phyloP scores from a whole-genome alignment of 192 early-diverging fungal species.

The Tieghemiomyces parasiticus region DNA sequence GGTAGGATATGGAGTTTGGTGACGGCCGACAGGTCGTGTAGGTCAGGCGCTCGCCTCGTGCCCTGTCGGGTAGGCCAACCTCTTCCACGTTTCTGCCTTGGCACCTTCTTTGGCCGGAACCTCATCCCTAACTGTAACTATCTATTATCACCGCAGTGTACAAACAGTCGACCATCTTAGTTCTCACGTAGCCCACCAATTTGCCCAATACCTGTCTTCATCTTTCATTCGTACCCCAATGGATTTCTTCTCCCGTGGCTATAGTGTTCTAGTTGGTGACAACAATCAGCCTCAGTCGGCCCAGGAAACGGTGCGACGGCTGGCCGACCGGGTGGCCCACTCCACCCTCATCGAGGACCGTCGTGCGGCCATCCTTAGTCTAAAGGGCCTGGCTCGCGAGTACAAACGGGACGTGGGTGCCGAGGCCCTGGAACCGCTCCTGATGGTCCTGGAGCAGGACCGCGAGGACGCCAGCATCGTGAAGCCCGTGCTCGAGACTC shows the following conservation, averaged over 20 bases:
- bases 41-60: no score
- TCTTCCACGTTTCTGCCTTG: no score
- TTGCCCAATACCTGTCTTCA: neutral
- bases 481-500: conserved; percentile 77
- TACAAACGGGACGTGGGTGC: conserved; percentile 79
- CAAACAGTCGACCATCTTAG: no score
- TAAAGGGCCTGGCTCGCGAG: conserved; percentile 75
- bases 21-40: no score
- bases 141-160: no score
- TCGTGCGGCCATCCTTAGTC: conserved; percentile 64
- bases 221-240: conserved; percentile 17
- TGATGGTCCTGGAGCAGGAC: conserved; percentile 63
- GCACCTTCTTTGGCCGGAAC: no score
- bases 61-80: no score
- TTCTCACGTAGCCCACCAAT: no score
- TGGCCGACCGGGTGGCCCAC: conserved; percentile 68
- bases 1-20: no score
- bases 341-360: conserved; percentile 84
- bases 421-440: conserved; percentile 52
- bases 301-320: conserved; percentile 64
- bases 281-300: conserved; percentile 43
- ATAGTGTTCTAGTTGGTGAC: conserved; percentile 43
- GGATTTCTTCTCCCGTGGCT: conserved; percentile 46
- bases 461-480: conserved; percentile 71
- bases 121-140: no score